Evolutionary conservation across 169 alveolate species (phyloP).

Genomic region (Cryptosporidium ubiquitum): DNA sequence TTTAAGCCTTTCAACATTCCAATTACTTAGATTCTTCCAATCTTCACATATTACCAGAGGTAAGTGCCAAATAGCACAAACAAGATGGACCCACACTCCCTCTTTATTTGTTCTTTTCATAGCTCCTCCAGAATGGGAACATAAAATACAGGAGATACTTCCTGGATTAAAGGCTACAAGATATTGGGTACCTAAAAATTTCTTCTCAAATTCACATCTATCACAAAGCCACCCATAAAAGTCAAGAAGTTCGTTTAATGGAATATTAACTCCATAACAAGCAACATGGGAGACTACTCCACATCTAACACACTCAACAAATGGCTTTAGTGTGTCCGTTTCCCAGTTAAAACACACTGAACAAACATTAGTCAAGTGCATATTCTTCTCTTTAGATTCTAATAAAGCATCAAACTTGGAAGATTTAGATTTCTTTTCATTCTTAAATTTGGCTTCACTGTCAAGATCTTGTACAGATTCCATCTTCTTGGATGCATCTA

Average conservation of each 20-base stretch:
- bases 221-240: conserved; percentile 72
- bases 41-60: conserved; percentile 54
- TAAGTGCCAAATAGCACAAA: conserved; percentile 65
- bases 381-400: neutral
- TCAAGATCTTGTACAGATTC: neutral
- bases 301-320: conserved; percentile 68
- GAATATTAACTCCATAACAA: conserved; percentile 56
- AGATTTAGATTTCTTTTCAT: neutral
- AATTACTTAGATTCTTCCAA: conserved; percentile 42
- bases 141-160: conserved; percentile 25
- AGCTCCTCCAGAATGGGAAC: conserved; percentile 68
- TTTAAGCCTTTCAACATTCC: conserved; percentile 28
- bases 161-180: conserved; percentile 56
- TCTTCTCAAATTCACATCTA: conserved; percentile 59
- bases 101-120: conserved; percentile 28
- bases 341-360: conserved; percentile 55
- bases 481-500: neutral
- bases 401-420: conserved; percentile 5
- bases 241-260: conserved; percentile 41
- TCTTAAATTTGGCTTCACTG: neutral
- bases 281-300: conserved; percentile 51
- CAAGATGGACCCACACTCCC: conserved; percentile 59
- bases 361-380: conserved; percentile 35
- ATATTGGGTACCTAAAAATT: conserved; percentile 54
- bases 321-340: conserved; percentile 52